phyloP scores from a whole-genome alignment of 2,329 filamentous ascomycete genomes.

The Trichoderma oligosporum region DNA sequence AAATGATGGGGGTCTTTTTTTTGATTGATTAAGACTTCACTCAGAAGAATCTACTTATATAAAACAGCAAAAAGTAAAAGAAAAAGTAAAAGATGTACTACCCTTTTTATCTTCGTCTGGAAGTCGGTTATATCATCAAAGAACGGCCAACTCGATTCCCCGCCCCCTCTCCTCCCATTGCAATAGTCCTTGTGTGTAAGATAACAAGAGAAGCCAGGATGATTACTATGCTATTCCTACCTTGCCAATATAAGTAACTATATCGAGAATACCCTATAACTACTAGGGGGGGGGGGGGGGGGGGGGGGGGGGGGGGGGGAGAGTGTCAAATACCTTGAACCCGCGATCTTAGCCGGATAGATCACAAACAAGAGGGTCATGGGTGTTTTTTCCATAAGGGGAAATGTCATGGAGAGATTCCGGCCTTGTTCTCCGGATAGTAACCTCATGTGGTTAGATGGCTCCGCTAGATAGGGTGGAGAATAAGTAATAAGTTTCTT shows the following conservation, averaged over 20 bases:
- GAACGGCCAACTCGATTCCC: background rate
- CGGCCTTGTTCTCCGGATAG: constrained; percentile 9
- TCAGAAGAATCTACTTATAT: background rate
- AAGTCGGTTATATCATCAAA: background rate
- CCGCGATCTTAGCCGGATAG: too few relatives aligned
- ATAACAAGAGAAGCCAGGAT: background rate
- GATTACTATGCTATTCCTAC: background rate
- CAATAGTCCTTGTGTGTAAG: background rate
- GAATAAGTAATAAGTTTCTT: background rate
- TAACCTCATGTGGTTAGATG: constrained; percentile 12
- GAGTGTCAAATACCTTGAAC: too few relatives aligned
- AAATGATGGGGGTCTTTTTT: background rate
- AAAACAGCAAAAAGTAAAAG: too few relatives aligned
- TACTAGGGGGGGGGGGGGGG: background rate
- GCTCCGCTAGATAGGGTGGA: constrained; percentile 2
- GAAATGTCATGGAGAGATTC: constrained; percentile 1
- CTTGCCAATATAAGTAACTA: constrained; percentile 10
- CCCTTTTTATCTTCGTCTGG: background rate
- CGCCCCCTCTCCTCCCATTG: background rate
- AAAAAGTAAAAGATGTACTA: background rate
- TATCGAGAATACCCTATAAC: constrained; percentile 2
- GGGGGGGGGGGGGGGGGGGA: too few relatives aligned
- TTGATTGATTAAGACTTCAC: too few relatives aligned
- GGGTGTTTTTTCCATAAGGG: background rate
- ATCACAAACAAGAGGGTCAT: too few relatives aligned